Evolutionary conservation across 768 basidiomycete genomes (phyloP).

Genomic region (Gelatoporia subvermispora): DNA sequence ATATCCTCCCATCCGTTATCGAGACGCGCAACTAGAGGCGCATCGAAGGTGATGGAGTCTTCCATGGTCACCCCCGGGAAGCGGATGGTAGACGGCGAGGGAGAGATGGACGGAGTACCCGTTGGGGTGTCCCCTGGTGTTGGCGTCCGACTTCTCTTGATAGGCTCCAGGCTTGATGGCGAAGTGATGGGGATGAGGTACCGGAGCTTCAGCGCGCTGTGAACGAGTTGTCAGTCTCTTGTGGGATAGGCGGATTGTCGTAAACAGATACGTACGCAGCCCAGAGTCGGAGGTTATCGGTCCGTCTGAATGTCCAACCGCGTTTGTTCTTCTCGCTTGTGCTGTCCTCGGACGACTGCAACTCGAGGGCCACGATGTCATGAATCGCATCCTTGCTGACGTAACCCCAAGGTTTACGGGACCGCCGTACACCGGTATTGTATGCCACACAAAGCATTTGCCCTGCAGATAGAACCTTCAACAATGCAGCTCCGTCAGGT

Average conservation of each 20-base stretch:
- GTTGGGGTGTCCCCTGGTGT: conserved; percentile 4
- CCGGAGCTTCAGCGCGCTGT: conserved; percentile 75
- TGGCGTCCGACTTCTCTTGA: conserved; percentile 10
- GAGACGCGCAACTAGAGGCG: conserved; percentile 62
- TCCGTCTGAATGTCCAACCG: conserved; percentile 82
- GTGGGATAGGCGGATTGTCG: background rate
- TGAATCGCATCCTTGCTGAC: conserved; percentile 75
- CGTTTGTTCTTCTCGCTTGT: conserved; percentile 41
- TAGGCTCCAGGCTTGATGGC: conserved; percentile 34
- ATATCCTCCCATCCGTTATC: conserved; percentile 81
- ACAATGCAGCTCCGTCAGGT: conserved; percentile 35
- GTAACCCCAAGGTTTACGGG: conserved; percentile 85
- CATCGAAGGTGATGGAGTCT: conserved; percentile 62
- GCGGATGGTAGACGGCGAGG: conserved; percentile 28
- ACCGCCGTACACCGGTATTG: conserved; percentile 75
- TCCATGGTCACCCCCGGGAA: conserved; percentile 34
- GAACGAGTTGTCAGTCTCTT: background rate
- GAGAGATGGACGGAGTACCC: conserved; percentile 16
- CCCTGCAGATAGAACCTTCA: conserved; percentile 63
- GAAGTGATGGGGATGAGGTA: conserved; percentile 69
- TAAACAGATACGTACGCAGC: conserved; percentile 55
- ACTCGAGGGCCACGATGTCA: conserved; percentile 67
- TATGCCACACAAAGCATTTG: conserved; percentile 78
- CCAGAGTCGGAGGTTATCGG: conserved; percentile 83
- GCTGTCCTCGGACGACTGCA: conserved; percentile 28